Evolutionary conservation across 129 eudicot genomes (phyloP).

Genomic region (Smallanthus sonchifolius): DNA sequence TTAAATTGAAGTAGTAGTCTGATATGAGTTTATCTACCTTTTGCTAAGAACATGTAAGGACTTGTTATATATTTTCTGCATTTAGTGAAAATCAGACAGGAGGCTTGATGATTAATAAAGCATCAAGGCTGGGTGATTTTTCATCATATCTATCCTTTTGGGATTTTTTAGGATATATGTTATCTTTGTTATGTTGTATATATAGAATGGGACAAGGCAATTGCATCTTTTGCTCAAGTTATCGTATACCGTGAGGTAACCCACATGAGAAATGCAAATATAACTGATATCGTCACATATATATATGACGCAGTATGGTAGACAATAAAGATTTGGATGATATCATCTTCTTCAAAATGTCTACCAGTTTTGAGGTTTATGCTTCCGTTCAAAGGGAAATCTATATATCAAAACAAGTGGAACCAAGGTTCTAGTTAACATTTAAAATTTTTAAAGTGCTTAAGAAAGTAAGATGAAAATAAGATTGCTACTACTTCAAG

Average conservation of each 20-base stretch:
- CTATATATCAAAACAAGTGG: background rate
- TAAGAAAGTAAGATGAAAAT: too few relatives aligned
- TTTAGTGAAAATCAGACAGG: too few relatives aligned
- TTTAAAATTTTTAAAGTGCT: background rate
- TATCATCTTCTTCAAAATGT: conserved; percentile 25
- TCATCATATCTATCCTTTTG: too few relatives aligned
- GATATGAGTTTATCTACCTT: background rate
- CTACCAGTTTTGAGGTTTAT: conserved; percentile 17
- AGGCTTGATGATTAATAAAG: too few relatives aligned
- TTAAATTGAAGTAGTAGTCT: background rate
- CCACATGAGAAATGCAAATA: conserved; percentile 6
- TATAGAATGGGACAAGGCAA: background rate
- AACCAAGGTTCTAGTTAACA: background rate
- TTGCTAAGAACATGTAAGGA: conserved; percentile 2
- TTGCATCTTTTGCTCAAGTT: conserved; percentile 17
- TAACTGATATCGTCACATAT: conserved; percentile 4
- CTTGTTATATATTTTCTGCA: background rate
- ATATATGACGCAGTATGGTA: background rate
- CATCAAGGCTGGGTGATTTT: too few relatives aligned
- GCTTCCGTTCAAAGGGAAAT: background rate
- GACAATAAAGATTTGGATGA: conserved; percentile 10
- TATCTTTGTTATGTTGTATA: background rate
- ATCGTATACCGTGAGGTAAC: conserved; percentile 13
- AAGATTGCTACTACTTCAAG: too few relatives aligned
- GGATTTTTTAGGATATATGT: too few relatives aligned